Percentiles rank a stretch among this genome's conserved stretches.
These are phyloP conservation scores for Pseudozyma tsukubaensis DNA, from an alignment of 1,284 basidiomycete genomes.

Conservation along the genomic window DNA sequence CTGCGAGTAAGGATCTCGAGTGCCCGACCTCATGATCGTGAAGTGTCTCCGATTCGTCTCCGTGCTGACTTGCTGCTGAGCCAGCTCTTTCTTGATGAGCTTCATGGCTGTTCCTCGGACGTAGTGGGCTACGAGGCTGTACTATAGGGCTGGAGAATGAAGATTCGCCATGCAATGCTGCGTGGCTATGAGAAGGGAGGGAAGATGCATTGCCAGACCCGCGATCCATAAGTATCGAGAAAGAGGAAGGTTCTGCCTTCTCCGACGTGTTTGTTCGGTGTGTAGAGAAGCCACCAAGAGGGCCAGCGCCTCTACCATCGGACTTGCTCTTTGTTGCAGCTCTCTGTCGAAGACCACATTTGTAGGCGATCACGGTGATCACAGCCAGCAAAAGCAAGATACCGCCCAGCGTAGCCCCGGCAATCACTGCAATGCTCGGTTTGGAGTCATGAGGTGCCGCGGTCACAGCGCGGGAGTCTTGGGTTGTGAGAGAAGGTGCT, in stretches of 20 bases:
- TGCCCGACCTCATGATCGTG: background rate
- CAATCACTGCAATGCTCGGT: slow-evolving; percentile 8
- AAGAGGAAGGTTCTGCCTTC: background rate
- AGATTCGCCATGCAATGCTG: too few species aligned
- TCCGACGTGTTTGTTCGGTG: background rate
- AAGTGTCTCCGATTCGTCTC: background rate
- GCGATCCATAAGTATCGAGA: background rate
- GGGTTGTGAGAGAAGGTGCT: too few species aligned
- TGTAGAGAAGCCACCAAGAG: background rate
- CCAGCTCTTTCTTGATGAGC: background rate
- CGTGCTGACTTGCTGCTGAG: background rate
- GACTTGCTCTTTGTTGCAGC: background rate
- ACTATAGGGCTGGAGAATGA: too few species aligned
- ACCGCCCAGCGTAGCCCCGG: slow-evolving; percentile 7
- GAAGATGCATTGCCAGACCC: background rate
- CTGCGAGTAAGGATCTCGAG: background rate
- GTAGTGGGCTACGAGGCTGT: too few species aligned
- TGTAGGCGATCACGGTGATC: background rate
- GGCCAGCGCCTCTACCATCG: background rate
- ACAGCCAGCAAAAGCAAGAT: slow-evolving; percentile 12
- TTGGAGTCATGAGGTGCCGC: background rate
- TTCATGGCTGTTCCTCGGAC: too few species aligned
- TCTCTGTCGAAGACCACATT: slow-evolving; percentile 10
- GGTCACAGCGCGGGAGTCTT: background rate
- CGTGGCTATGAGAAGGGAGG: too few species aligned